Evolutionary conservation across 2,329 filamentous ascomycete genomes (phyloP).

Genomic region (Fusarium domesticum): DNA sequence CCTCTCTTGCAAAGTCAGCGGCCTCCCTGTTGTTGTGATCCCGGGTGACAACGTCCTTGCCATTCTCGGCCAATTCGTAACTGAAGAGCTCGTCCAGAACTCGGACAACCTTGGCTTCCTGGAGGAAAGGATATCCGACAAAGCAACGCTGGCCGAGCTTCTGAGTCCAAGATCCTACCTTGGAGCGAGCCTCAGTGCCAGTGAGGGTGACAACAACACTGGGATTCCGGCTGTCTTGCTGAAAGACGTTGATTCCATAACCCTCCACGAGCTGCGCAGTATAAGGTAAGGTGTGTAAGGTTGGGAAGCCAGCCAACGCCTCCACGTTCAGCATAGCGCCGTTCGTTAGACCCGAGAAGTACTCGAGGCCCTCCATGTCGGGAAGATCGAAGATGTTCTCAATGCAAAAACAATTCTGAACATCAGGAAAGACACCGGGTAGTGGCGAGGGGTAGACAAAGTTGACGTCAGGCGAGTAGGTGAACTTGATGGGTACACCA

Average conservation of each 20-base stretch:
- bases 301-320: constrained; percentile 92
- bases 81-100: constrained; percentile 93
- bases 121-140: constrained; percentile 91
- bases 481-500: constrained; percentile 89
- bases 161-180: constrained; percentile 67
- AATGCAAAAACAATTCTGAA: constrained; percentile 82
- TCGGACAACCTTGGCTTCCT: constrained; percentile 84
- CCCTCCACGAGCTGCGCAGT: constrained; percentile 66
- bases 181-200: constrained; percentile 69
- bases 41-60: constrained; percentile 61
- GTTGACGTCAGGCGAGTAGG: constrained; percentile 72
- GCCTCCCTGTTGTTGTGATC: constrained; percentile 76
- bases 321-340: constrained; percentile 78
- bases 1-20: constrained; percentile 79
- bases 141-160: constrained; percentile 84
- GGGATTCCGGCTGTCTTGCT: constrained; percentile 92
- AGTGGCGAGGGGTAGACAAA: constrained; percentile 86
- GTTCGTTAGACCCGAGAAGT: constrained; percentile 77
- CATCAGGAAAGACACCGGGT: constrained; percentile 84
- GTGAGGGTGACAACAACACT: constrained; percentile 89
- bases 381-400: constrained; percentile 97
- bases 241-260: constrained; percentile 92
- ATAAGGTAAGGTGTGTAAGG: constrained; percentile 80
- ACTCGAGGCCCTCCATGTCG: constrained; percentile 83
- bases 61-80: constrained; percentile 68